Base-by-base conservation (phyloP, 2,329 filamentous ascomycete species). In the Cladophialophora chaetospira region DNA sequence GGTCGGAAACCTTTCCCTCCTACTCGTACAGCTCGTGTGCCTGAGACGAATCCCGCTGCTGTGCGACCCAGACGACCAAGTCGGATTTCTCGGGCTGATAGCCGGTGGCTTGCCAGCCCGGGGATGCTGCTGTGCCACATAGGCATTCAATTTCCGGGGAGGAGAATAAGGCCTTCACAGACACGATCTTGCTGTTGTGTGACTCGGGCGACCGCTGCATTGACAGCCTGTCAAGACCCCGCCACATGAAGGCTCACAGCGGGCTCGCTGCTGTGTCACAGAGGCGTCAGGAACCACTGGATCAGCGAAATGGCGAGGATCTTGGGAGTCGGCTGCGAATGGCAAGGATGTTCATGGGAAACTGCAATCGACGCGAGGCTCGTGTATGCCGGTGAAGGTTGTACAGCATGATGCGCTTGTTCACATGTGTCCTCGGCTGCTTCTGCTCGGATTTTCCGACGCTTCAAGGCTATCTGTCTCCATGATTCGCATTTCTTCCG, bases 191-290 rank as follows among this genome's bases (percentile, higher is more conserved):
- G n/a, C n/a, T n/a, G n/a, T n/a, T n/a, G n/a, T n/a, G n/a, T n/a
- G n/a, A n/a, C n/a, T n/a, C n/a, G n/a, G n/a, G n/a, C n/a, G n/a
- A n/a, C n/a, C n/a, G n/a, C n/a, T n/a, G n/a, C n/a, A n/a, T n/a
- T n/a, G n/a, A n/a, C n/a, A n/a, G n/a, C n/a, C n/a, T n/a, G n/a
- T n/a, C n/a, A n/a, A n/a, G n/a, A n/a, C n/a, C n/a, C n/a, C n/a
- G n/a, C n/a, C n/a, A n/a, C n/a, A n/a, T n/a, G n/a, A n/a, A n/a
- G n/a, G n/a, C n/a, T n/a, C n/a, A n/a, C n/a, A n/a, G n/a, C n/a
- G 29, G 29, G n/a, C n/a, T 26, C 5, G 46, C 46, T 49, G 46
- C 46, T 38, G 46, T 49, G 46, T 49, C 31, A 49, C 31, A 4
- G 11, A 38, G 13, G 11, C 19, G 21, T 38, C 13, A 3, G 3